These are phyloP conservation scores for Beauveria caledonica DNA, from an alignment of 2,329 filamentous ascomycete genomes.

Conservation along the genomic window DNA sequence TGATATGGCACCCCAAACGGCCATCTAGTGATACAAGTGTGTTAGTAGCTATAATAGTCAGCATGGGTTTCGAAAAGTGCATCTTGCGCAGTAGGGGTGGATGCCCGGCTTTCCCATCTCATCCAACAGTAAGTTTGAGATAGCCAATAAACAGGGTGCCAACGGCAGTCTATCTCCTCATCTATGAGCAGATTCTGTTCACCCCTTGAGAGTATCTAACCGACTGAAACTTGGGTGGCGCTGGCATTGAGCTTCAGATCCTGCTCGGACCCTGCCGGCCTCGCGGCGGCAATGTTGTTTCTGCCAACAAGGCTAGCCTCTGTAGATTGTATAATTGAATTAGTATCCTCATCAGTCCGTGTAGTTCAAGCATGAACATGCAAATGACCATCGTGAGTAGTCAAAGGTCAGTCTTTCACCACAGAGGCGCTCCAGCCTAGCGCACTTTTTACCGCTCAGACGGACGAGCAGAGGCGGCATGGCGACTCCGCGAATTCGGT, in stretches of 20 bases:
- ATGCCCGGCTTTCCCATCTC: slow-evolving; percentile 41
- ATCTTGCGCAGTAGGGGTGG: slow-evolving; percentile 37
- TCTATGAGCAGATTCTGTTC: not conserved
- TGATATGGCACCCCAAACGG: slow-evolving; percentile 41
- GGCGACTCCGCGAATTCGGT: slow-evolving; percentile 13
- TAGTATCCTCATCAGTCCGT: slow-evolving; percentile 32
- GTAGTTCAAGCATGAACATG: slow-evolving; percentile 59
- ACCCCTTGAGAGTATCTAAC: not conserved
- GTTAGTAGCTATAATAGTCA: not conserved
- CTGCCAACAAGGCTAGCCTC: slow-evolving; percentile 13
- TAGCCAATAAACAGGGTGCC: slow-evolving; percentile 17
- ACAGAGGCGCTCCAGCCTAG: slow-evolving; percentile 42
- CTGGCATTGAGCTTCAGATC: slow-evolving; percentile 31
- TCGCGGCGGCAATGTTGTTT: slow-evolving; percentile 33
- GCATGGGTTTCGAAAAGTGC: not conserved
- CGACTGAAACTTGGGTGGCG: slow-evolving; percentile 13
- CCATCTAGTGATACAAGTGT: slow-evolving; percentile 27
- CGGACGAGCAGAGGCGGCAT: slow-evolving; percentile 25
- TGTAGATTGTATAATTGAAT: not conserved
- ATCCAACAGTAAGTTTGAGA: slow-evolving; percentile 41
- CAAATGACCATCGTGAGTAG: slow-evolving; percentile 53
- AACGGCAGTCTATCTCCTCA: not conserved
- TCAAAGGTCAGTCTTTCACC: slow-evolving; percentile 53
- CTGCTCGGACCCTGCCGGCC: slow-evolving; percentile 36
- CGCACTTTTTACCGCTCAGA: slow-evolving; percentile 39